A percentile compares a stretch with the other conserved stretches of the same genome.
phyloP scores from a whole-genome alignment of 2,329 filamentous ascomycete species.

The Fusarium sp. region DNA sequence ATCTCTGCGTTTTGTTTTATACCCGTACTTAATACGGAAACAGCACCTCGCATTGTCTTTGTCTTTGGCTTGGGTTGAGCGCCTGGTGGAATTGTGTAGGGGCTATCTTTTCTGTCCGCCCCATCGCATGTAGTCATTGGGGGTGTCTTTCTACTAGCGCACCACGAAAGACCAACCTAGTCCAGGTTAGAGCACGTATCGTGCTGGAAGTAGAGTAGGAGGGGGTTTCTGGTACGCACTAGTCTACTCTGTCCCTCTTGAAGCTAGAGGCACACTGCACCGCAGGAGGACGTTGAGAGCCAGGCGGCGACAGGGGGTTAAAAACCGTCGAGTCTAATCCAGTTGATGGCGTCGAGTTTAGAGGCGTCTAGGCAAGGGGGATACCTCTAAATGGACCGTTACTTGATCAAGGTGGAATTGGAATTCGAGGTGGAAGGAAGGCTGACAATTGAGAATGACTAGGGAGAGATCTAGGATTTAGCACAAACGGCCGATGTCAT shows the following conservation, averaged over 20 bases:
- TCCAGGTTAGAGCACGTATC: conserved; percentile 19
- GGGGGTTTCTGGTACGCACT: conserved; percentile 23
- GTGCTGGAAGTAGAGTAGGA: conserved; percentile 7
- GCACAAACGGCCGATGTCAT: conserved; percentile 19
- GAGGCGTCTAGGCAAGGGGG: conserved; percentile 42
- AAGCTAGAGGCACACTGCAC: conserved; percentile 30
- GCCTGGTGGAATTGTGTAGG: conserved; percentile 16
- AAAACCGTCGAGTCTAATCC: conserved; percentile 43
- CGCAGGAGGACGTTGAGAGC: conserved; percentile 39
- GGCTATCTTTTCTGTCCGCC: conserved; percentile 6
- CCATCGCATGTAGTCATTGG: conserved; percentile 13
- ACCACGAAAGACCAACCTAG: conserved; percentile 16
- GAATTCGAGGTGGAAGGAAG: conserved; percentile 5
- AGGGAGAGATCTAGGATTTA: conserved; percentile 27
- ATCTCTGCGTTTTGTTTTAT: conserved; percentile 21
- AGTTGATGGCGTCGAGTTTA: conserved; percentile 36
- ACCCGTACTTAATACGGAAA: conserved; percentile 7
- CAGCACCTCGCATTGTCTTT: background rate
- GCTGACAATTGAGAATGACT: background rate
- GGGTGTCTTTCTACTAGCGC: conserved; percentile 6
- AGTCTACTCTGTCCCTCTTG: background rate
- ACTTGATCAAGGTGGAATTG: conserved; percentile 1
- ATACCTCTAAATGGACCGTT: conserved; percentile 24
- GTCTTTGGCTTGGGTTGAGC: background rate
- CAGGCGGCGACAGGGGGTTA: conserved; percentile 37